Percentiles rank a stretch among this genome's conserved stretches.
Conservation (phyloP, 2,329 filamentous ascomycete genomes). For the Fusarium armeniacum region DNA sequence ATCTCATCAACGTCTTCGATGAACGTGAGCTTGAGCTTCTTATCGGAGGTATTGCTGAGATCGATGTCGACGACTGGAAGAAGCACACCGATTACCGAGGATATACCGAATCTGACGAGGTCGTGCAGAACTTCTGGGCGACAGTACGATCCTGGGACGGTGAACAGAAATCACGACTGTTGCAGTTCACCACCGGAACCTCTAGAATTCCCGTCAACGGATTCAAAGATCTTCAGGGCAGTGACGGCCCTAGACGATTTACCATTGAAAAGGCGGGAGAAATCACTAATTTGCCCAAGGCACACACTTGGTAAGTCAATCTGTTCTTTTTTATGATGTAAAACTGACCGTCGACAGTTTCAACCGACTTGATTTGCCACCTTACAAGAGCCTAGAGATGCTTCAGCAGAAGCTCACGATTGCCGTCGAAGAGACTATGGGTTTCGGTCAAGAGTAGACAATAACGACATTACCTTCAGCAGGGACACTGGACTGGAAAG, state of each 20-base stretch:
- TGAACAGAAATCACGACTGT: slow-evolving; percentile 94
- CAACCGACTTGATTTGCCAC: slow-evolving; percentile 94
- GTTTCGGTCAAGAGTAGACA: slow-evolving; percentile 93
- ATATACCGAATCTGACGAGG: slow-evolving; percentile 97
- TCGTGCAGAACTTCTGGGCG: slow-evolving; percentile 99
- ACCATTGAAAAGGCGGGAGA: slow-evolving; percentile 99
- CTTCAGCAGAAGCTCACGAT: slow-evolving; percentile 93
- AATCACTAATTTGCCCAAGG: slow-evolving; percentile 90
- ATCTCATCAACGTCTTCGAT: slow-evolving; percentile 98
- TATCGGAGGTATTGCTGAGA: slow-evolving; percentile 99
- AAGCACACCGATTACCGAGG: slow-evolving; percentile 99
- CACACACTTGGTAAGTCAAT: slow-evolving; percentile 89
- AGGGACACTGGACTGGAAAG: slow-evolving; percentile 33
- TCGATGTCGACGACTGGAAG: slow-evolving; percentile 99
- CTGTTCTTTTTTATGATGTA: neutral
- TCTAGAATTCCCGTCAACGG: slow-evolving; percentile 98
- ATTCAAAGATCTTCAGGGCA: slow-evolving; percentile 98
- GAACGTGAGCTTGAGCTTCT: slow-evolving; percentile 96
- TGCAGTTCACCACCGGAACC: slow-evolving; percentile 98
- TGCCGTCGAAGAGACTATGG: slow-evolving; percentile 98
- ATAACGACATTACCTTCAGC: slow-evolving; percentile 37
- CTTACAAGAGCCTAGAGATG: slow-evolving; percentile 89
- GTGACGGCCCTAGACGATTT: slow-evolving; percentile 93
- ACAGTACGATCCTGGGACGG: slow-evolving; percentile 97
- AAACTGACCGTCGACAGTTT: slow-evolving; percentile 72